Base-by-base conservation (phyloP, 805 yeast species). In the Barnettozyma vustinii region DNA sequence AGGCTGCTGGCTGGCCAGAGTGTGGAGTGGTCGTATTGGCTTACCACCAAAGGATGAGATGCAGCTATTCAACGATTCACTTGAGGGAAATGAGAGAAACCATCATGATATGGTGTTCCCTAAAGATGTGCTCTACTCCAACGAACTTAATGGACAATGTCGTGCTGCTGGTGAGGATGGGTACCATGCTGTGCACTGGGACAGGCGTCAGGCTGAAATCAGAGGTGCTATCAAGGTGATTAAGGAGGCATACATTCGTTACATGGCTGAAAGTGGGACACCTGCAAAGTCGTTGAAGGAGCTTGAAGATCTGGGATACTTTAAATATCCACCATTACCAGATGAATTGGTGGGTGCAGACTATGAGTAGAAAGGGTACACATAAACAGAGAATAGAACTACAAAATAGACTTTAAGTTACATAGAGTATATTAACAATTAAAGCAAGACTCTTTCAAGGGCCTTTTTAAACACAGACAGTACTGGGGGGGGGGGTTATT, bases 1-100 rank as follows among this genome's bases (percentile, higher is more conserved):
- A 60, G 88, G 85, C 0, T 71, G 81, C 8, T 74, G 82, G 58
- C 68, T 86, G 27, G 77, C 86, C 2, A 71, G 89, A 49, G 79
- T 81, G 2, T 79, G 84, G 67, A 62, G 78, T 5, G 82, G 82
- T 0, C 70, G 80, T 40, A 61, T 86, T 2, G 12, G 54, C 15
- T 63, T 83, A 13, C 89, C 90, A 1, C 39, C 72, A 0, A 52
- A 55, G 16, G 68, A 66, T 21, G 74, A 68, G n/a, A 83, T 81
- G 79, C 54, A 58, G 35, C 52, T 60, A 33, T 75, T 75, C 64
- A 76, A 75, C 41, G 46, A 56, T 5, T 56, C 67, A 23, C 64
- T 76, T 30, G 62, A 75, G 49, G 87, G 85, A 7, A 68, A 69
- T 13, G 78, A 75, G 16, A 62, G 72, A 25, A 55, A 61, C 2